Percentiles rank a stretch among this genome's conserved stretches.
phyloP scores from a whole-genome alignment of 2,329 filamentous ascomycete genomes.

The Colletotrichum neosansevieriae region DNA sequence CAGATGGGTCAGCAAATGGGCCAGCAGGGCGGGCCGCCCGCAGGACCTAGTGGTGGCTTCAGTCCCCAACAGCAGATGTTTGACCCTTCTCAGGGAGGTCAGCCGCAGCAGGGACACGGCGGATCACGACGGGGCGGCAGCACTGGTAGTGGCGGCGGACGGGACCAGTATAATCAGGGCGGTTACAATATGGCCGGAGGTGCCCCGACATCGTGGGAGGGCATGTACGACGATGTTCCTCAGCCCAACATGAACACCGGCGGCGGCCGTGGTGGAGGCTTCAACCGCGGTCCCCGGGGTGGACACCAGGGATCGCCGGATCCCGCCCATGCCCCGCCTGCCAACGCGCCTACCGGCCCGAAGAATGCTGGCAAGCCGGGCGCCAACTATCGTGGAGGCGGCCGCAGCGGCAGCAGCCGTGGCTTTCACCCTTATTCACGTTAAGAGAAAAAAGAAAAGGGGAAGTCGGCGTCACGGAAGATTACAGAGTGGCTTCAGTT shows the following conservation, averaged over 20 bases:
- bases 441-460: neutral
- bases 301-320: constrained; percentile 56
- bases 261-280: constrained; percentile 57
- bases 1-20: constrained; percentile 58
- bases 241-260: constrained; percentile 76
- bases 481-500: neutral
- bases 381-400: constrained; percentile 93
- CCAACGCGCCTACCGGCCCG: constrained; percentile 86
- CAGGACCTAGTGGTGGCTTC: constrained; percentile 44
- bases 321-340: constrained; percentile 62
- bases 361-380: constrained; percentile 94
- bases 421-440: constrained; percentile 83
- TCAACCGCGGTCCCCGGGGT: constrained; percentile 48
- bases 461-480: neutral
- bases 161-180: constrained; percentile 45
- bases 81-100: constrained; percentile 40
- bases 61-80: constrained; percentile 45
- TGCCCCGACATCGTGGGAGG: constrained; percentile 91
- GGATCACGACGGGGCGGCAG: constrained; percentile 45
- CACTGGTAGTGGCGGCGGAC: constrained; percentile 40
- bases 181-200: constrained; percentile 57
- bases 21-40: constrained; percentile 31
- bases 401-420: constrained; percentile 78
- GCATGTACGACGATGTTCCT: constrained; percentile 97
- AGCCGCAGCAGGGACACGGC: constrained; percentile 40